Percentiles rank a stretch among this genome's conserved stretches.
Conservation (phyloP, 1,284 basidiomycete species). For the Vanrija sp. region DNA sequence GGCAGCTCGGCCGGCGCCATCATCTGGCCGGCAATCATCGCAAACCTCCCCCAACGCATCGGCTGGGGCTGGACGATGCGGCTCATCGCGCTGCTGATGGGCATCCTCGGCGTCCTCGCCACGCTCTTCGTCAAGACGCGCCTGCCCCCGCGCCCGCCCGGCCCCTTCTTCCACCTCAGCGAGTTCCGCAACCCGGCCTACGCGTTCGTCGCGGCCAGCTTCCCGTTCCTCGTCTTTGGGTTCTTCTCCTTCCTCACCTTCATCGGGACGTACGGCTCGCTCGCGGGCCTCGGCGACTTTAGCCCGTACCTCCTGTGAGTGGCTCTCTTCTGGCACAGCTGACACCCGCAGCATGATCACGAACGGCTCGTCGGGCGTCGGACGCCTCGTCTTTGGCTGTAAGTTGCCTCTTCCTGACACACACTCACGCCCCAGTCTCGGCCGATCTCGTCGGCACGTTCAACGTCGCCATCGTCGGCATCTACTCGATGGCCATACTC, state of each 20-base stretch:
- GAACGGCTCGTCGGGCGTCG: conserved; percentile 32
- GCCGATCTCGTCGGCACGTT: conserved; percentile 30
- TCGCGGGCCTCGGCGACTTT: conserved; percentile 26
- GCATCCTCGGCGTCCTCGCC: conserved; percentile 17
- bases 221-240: conserved; percentile 28
- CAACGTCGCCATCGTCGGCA: conserved; percentile 31
- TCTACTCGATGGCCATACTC: conserved; percentile 22
- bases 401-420: not conserved
- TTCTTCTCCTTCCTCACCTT: conserved; percentile 37
- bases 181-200: conserved; percentile 35
- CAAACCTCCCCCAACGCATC: conserved; percentile 34
- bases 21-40: conserved; percentile 38
- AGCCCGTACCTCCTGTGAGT: conserved; percentile 37
- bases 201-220: conserved; percentile 20
- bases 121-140: conserved; percentile 35
- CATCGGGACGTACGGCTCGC: conserved; percentile 34
- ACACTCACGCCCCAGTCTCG: conserved; percentile 2
- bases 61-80: conserved; percentile 41
- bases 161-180: conserved; percentile 28
- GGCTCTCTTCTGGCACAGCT: not conserved
- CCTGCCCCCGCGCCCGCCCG: conserved; percentile 32
- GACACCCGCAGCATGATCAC: conserved; percentile 24
- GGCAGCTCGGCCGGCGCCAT: conserved; percentile 37
- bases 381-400: conserved; percentile 26
- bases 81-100: conserved; percentile 33